These are phyloP conservation scores for Handroanthus guayacan DNA, from an alignment of 257 asterid genomes.

Conservation along the genomic window DNA sequence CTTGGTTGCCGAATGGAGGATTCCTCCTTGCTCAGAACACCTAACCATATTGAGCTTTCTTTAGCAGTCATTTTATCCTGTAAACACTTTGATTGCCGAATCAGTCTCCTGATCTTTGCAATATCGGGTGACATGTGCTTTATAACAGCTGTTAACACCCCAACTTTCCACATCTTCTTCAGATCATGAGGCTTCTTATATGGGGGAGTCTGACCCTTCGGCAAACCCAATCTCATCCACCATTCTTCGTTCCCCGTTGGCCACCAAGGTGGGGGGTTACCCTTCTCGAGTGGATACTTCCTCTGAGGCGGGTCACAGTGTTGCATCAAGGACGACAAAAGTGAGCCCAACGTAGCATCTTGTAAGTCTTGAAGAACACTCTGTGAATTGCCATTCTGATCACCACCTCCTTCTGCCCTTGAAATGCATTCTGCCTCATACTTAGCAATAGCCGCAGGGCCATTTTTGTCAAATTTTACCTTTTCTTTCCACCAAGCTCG, in stretches of 20 bases:
- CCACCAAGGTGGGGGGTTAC: conserved; percentile 70
- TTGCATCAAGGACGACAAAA: conserved; percentile 63
- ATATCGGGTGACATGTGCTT: conserved; percentile 90
- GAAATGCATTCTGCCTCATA: conserved; percentile 49
- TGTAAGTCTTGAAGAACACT: conserved; percentile 57
- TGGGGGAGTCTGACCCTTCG: conserved; percentile 48
- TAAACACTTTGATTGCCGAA: conserved; percentile 76
- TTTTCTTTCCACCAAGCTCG: conserved; percentile 73
- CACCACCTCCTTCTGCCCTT: conserved; percentile 33
- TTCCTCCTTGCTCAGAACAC: conserved; percentile 79
- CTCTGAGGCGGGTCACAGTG: conserved; percentile 69
- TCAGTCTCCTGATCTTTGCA: conserved; percentile 68
- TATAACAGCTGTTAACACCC: conserved; percentile 62
- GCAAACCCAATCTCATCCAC: conserved; percentile 53
- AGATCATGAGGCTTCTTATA: conserved; percentile 69
- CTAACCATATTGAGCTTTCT: conserved; percentile 85
- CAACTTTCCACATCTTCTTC: conserved; percentile 68
- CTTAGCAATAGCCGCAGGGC: conserved; percentile 58
- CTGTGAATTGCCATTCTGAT: conserved; percentile 41
- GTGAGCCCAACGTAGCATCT: conserved; percentile 64
- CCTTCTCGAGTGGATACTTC: conserved; percentile 58
- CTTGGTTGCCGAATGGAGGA: conserved; percentile 55
- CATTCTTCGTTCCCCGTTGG: conserved; percentile 59
- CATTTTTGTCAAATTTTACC: conserved; percentile 63
- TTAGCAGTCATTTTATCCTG: conserved; percentile 97